A percentile compares a stretch with the other conserved stretches of the same genome.
Evolutionary conservation across 352 stramenopile species (phyloP).

Genomic region (Phytophthora syringae): DNA sequence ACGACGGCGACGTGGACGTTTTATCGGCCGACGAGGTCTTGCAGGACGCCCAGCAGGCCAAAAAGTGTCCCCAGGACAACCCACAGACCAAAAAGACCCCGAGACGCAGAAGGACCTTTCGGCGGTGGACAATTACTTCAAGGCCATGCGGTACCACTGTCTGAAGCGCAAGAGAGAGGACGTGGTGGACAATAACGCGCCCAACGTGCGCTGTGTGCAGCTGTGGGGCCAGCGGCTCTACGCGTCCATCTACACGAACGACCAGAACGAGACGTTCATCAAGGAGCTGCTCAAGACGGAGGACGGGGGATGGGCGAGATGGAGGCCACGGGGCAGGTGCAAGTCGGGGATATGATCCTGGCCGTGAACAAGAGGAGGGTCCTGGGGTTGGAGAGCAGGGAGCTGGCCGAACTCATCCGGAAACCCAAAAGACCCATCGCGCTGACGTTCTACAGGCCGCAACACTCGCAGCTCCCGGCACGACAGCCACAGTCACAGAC

Average conservation of each 20-base stretch:
- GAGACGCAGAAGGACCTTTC: slow-evolving; percentile 1
- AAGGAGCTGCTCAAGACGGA: slow-evolving; percentile 59
- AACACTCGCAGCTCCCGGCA: not conserved
- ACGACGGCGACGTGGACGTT: slow-evolving; percentile 85
- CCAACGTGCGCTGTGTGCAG: slow-evolving; percentile 36
- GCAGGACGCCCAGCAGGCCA: slow-evolving; percentile 49
- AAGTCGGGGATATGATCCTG: slow-evolving; percentile 60
- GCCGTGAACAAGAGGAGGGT: slow-evolving; percentile 47
- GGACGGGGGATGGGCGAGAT: slow-evolving; percentile 64
- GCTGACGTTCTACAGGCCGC: slow-evolving; percentile 51
- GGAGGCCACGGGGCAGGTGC: slow-evolving; percentile 58
- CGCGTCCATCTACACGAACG: slow-evolving; percentile 66
- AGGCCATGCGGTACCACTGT: slow-evolving; percentile 32
- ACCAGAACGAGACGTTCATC: slow-evolving; percentile 53
- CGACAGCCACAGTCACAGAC: slow-evolving; percentile 12
- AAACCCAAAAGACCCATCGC: slow-evolving; percentile 46
- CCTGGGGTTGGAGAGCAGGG: slow-evolving; percentile 41
- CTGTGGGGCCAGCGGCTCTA: slow-evolving; percentile 74
- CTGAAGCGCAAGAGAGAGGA: slow-evolving; percentile 59
- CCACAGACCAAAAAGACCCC: no score
- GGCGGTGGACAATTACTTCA: slow-evolving; percentile 27
- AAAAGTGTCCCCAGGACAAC: slow-evolving; percentile 35
- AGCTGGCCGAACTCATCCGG: slow-evolving; percentile 64
- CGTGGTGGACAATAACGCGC: not conserved
- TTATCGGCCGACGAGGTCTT: slow-evolving; percentile 60